Evolutionary conservation across 257 asterid genomes (phyloP).

Genomic region (Parsonsia alboflavescens): DNA sequence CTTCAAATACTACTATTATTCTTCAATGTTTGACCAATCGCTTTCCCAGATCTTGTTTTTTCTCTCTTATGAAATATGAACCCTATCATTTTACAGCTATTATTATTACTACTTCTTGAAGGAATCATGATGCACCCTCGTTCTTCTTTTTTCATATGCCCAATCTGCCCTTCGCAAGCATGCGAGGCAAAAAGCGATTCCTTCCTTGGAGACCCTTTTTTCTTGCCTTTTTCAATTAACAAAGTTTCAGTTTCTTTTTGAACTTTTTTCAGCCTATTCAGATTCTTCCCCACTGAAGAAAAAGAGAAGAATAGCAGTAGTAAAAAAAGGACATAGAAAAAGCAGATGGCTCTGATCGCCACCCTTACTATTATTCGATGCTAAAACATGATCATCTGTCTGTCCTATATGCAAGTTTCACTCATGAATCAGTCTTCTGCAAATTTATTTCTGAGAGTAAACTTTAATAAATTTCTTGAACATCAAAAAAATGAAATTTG

Average conservation of each 20-base stretch:
- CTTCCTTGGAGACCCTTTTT: constrained; percentile 11
- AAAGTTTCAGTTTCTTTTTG: background rate
- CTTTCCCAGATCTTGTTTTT: constrained; percentile 6
- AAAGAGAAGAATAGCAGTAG: too few species aligned
- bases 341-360: too few species aligned
- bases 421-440: too few species aligned
- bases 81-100: constrained; percentile 11
- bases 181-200: constrained; percentile 23
- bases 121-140: background rate
- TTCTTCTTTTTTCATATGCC: constrained; percentile 7
- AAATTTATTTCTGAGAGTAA: too few species aligned
- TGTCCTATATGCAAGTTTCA: too few species aligned
- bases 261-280: background rate
- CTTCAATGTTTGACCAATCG: constrained; percentile 14
- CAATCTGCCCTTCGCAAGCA: constrained; percentile 26
- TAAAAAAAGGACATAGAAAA: too few species aligned
- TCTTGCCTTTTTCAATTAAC: constrained; percentile 12
- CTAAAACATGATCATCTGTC: too few species aligned
- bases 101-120: background rate
- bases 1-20: background rate
- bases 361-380: too few species aligned
- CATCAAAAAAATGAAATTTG: too few species aligned
- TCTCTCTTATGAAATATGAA: background rate
- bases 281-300: background rate
- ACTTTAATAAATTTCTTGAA: too few species aligned